These are phyloP conservation scores for Phialophora expanda DNA, from an alignment of 2,329 filamentous ascomycete species.

Conservation along the genomic window DNA sequence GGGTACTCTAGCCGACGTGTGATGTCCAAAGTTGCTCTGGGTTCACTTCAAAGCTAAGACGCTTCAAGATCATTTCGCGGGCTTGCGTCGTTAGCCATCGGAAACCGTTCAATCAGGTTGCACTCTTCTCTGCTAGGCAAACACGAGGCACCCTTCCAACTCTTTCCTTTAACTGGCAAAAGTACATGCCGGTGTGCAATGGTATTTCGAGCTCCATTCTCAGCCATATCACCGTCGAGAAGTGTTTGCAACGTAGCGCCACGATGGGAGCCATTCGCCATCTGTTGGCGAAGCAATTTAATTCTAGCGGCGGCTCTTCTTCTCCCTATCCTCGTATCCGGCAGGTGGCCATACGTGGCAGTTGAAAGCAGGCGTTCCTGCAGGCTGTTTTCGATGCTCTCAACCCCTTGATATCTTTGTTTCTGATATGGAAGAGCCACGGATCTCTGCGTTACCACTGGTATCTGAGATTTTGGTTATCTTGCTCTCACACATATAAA, in stretches of 20 bases:
- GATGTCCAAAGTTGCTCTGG: conserved; percentile 1
- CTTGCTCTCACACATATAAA: conserved; percentile 10
- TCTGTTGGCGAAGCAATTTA: conserved; percentile 1
- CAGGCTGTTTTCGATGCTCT: conserved; percentile 7
- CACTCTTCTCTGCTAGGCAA: conserved; percentile 13
- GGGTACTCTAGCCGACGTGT: not conserved
- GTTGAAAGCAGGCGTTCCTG: conserved; percentile 4
- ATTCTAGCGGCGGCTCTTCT: not conserved
- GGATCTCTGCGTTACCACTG: not conserved
- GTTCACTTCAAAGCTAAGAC: conserved; percentile 9
- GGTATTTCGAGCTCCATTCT: not conserved
- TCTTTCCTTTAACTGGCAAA: not conserved
- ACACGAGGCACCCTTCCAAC: conserved; percentile 16
- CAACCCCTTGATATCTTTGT: conserved; percentile 2
- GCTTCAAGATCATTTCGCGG: conserved; percentile 17
- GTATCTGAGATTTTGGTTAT: not conserved
- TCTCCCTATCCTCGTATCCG: conserved; percentile 1
- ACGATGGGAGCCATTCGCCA: not conserved
- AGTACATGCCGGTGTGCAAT: not conserved
- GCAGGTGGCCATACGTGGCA: conserved; percentile 19
- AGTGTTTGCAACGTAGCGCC: not conserved
- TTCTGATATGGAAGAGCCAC: not conserved
- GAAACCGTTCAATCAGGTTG: conserved; percentile 5
- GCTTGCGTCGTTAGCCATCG: not conserved
- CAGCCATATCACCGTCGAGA: not conserved